These are phyloP conservation scores for Colletotrichum scovillei DNA, from an alignment of 2,329 filamentous ascomycete species.

Conservation along the genomic window DNA sequence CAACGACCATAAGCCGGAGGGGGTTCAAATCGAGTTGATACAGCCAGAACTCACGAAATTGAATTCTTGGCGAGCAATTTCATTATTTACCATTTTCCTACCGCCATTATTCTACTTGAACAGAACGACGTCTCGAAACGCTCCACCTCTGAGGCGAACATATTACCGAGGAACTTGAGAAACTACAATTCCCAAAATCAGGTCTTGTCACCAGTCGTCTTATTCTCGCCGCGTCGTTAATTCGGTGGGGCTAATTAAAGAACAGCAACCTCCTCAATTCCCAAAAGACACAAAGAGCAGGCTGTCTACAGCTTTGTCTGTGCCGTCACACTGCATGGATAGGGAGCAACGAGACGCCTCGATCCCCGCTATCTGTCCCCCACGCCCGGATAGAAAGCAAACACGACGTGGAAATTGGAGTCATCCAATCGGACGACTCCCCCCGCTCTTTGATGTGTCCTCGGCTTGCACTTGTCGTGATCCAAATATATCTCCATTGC, in stretches of 20 bases:
- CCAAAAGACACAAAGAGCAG: background rate
- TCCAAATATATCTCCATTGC: slow-evolving; percentile 10
- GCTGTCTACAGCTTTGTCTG: slow-evolving; percentile 5
- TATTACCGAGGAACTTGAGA: background rate
- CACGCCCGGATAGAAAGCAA: slow-evolving; percentile 19
- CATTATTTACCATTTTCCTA: background rate
- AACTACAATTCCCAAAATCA: background rate
- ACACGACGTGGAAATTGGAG: background rate
- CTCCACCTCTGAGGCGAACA: background rate
- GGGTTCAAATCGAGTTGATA: background rate
- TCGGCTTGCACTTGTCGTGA: background rate
- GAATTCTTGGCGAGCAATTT: background rate
- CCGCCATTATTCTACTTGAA: background rate
- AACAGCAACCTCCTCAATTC: background rate
- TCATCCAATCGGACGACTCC: slow-evolving; percentile 29
- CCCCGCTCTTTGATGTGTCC: background rate
- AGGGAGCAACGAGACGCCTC: background rate
- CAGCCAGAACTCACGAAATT: background rate
- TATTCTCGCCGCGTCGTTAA: background rate
- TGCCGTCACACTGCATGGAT: slow-evolving; percentile 14
- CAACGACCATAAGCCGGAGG: background rate
- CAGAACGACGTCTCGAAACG: background rate
- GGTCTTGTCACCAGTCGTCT: background rate
- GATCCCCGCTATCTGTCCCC: background rate
- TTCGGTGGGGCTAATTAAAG: background rate